Percentiles rank a stretch among this genome's conserved stretches.
phyloP scores from a whole-genome alignment of 129 eudicot species.

The Smallanthus sonchifolius region DNA sequence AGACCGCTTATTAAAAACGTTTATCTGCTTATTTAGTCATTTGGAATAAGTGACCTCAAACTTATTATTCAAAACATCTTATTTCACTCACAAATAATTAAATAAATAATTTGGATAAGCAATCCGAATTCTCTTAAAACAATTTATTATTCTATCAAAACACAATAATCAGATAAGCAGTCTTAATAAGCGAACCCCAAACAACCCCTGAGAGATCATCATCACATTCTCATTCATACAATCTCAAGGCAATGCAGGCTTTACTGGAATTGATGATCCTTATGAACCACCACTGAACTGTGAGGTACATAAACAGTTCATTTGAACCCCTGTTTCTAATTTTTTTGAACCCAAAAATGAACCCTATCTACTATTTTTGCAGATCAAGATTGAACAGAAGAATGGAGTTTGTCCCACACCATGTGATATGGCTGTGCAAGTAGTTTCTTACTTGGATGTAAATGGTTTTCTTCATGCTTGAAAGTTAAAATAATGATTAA shows the following conservation, averaged over 20 bases:
- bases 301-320: constrained; percentile 52
- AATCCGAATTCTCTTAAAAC: not conserved
- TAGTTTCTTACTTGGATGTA: constrained; percentile 69
- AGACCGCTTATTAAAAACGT: not conserved
- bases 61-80: not conserved
- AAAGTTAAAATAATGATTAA: not conserved
- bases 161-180: not conserved
- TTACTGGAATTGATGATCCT: constrained; percentile 98
- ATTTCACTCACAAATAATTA: not conserved
- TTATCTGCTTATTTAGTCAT: not conserved
- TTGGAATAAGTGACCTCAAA: not conserved
- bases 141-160: not conserved
- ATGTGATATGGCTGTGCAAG: constrained; percentile 75
- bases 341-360: not conserved
- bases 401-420: constrained; percentile 83
- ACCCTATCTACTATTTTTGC: not conserved
- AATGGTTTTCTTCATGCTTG: constrained; percentile 68
- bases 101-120: not conserved
- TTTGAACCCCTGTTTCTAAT: not conserved
- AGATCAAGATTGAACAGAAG: constrained; percentile 66
- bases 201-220: not conserved
- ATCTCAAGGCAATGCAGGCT: constrained; percentile 51
- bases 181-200: not conserved
- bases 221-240: constrained; percentile 3
- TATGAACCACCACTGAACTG: constrained; percentile 84